These are phyloP conservation scores for Colletotrichum truncatum DNA, from an alignment of 2,329 filamentous ascomycete genomes.

Conservation along the genomic window DNA sequence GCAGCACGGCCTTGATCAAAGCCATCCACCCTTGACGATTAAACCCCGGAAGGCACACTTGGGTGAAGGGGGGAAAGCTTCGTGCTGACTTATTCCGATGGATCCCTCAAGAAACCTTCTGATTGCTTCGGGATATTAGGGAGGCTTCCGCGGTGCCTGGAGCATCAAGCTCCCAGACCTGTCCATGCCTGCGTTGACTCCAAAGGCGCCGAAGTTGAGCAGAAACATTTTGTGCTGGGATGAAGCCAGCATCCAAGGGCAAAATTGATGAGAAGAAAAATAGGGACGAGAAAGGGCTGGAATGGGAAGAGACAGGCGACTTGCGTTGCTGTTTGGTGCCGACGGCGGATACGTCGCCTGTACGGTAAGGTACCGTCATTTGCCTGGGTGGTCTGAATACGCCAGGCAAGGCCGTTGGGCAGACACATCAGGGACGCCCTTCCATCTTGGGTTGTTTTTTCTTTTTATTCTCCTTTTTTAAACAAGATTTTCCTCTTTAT, in stretches of 20 bases:
- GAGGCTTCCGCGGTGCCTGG: slow-evolving; percentile 26
- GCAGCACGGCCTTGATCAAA: not conserved
- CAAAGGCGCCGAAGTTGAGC: slow-evolving; percentile 15
- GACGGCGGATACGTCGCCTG: not conserved
- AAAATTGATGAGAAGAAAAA: not conserved
- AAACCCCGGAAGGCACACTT: not conserved
- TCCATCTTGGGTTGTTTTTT: not conserved
- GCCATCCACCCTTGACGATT: not conserved
- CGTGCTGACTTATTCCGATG: slow-evolving; percentile 26
- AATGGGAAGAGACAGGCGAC: not conserved
- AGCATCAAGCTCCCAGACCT: slow-evolving; percentile 26
- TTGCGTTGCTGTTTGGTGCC: not conserved
- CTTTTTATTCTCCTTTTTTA: slow-evolving; percentile 2
- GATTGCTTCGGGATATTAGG: slow-evolving; percentile 28
- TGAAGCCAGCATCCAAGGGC: slow-evolving; percentile 8
- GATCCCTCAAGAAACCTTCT: slow-evolving; percentile 16
- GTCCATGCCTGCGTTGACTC: slow-evolving; percentile 12
- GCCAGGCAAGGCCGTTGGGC: not conserved
- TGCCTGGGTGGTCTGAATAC: not conserved
- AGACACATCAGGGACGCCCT: slow-evolving; percentile 4
- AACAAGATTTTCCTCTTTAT: not conserved
- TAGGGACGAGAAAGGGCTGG: not conserved
- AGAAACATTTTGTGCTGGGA: slow-evolving; percentile 27
- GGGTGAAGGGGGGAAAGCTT: slow-evolving; percentile 19
- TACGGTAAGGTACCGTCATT: not conserved